Conservation (phyloP, 192 early-diverging fungal species). For the Entrophospora sp. region DNA sequence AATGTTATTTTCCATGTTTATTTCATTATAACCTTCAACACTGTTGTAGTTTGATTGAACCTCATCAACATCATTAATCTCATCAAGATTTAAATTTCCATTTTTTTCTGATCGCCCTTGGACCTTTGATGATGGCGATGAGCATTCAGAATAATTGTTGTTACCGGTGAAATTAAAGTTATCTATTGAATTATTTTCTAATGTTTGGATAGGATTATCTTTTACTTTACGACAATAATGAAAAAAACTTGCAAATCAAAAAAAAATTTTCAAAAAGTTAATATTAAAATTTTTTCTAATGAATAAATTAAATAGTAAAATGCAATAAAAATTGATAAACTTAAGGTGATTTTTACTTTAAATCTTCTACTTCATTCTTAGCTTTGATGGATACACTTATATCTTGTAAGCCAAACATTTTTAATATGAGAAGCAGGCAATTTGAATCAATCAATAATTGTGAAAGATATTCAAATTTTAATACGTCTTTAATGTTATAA, state of each 20-base stretch:
- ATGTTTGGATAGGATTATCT: no score
- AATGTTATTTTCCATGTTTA: neutral
- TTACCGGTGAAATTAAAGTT: no score
- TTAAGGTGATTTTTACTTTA: constrained; percentile 32
- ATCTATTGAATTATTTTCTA: no score
- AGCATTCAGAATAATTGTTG: no score
- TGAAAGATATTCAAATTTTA: constrained; percentile 72
- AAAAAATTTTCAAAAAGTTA: no score
- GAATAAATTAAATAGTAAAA: neutral
- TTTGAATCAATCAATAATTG: constrained; percentile 77
- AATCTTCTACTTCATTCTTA: constrained; percentile 40
- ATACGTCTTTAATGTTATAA: constrained; percentile 38
- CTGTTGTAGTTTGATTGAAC: no score
- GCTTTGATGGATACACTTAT: constrained; percentile 37
- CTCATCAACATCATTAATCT: no score
- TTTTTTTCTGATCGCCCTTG: neutral
- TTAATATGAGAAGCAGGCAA: constrained; percentile 71
- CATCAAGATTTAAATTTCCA: neutral
- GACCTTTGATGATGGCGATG: no score
- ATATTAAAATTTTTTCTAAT: no score
- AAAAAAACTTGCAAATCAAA: constrained; percentile 14
- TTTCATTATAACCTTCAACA: neutral
- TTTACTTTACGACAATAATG: no score
- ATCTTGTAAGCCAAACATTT: constrained; percentile 72
- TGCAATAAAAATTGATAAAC: neutral